Base-by-base conservation (phyloP, 495 filamentous ascomycete genomes). In the Podospora pseudocomata region DNA sequence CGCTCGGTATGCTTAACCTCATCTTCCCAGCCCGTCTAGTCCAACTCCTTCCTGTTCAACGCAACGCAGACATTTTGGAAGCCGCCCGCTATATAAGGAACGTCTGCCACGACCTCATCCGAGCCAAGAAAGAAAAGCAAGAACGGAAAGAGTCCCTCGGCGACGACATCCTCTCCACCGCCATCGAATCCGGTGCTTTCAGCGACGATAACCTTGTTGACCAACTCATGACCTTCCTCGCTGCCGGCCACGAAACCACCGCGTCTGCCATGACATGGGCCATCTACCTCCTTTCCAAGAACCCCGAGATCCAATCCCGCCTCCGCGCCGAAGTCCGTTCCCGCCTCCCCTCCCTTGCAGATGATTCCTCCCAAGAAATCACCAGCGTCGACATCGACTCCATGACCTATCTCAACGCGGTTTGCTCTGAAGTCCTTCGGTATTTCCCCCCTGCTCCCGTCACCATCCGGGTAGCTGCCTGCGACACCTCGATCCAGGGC, bases 161-260 rank as follows among this genome's bases (percentile, higher is more conserved):
- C 30, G 73, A 88, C 19, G 94, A 97, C 72, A 96, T 97, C 67
- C 82, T 97, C 65, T 92, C 90, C 6, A 89, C 95, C 0, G 93
- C 94, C 23, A 77, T 97, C 27, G 85, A 90, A 66, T 91, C 87
- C 23, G 91, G 89, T 54, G 86, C 85, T 27, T 96, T 96, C 76
- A 84, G 82, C 30, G 91, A 94, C 62, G 90, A 93, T 39, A 89
- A 91, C 64, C 88, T 97, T 27, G 83, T 92, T 55, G 92, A 97
- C 75, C 94, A 97, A 75, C 85, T 95, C 75, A 96, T 97, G 93
- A 97, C 94, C 2, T 97, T 97, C 81, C 87, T 97, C 3, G 91
- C 89, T 0, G 94, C 94, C 0, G 94, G 94, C 19, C 94, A 97
- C 75, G 94, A 96, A 81, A 87, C 85, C 3, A 87, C 86, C 0